Evolutionary conservation across 192 early-diverging fungal genomes (phyloP).

Genomic region (Funneliformis mosseae): DNA sequence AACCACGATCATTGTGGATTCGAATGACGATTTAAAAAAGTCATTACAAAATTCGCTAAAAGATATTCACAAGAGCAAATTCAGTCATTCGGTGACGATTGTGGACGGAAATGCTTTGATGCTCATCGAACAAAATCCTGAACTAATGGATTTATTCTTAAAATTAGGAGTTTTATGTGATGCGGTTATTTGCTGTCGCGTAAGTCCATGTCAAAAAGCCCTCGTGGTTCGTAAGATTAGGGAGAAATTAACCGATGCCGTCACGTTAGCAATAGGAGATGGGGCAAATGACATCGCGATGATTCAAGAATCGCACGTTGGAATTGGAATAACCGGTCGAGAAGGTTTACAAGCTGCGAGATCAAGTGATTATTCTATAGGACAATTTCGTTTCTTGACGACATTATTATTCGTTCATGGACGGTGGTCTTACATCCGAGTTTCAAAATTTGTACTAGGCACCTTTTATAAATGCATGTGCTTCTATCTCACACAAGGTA

Average conservation of each 20-base stretch:
- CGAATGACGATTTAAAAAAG: conserved; percentile 40
- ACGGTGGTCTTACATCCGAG: conserved; percentile 86
- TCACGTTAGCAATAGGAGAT: conserved; percentile 87
- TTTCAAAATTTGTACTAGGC: conserved; percentile 76
- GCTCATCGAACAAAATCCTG: conserved; percentile 51
- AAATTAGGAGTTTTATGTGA: conserved; percentile 76
- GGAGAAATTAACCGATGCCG: conserved; percentile 45
- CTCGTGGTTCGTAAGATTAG: conserved; percentile 77
- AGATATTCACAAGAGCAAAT: conserved; percentile 42
- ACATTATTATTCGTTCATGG: conserved; percentile 87
- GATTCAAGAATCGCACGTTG: conserved; percentile 93
- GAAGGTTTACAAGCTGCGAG: conserved; percentile 89
- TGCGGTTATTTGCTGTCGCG: conserved; percentile 90
- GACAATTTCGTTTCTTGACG: conserved; percentile 83
- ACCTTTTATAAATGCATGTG: conserved; percentile 89
- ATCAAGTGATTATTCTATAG: conserved; percentile 87
- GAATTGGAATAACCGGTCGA: conserved; percentile 87
- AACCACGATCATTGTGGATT: conserved; percentile 48
- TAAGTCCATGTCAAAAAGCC: conserved; percentile 89
- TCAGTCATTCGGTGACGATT: conserved; percentile 49
- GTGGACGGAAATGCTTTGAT: conserved; percentile 48
- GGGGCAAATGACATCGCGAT: conserved; percentile 97
- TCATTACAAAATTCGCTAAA: conserved; percentile 41
- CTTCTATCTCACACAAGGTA: conserved; percentile 73
- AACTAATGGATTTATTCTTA: conserved; percentile 64